A percentile compares a stretch with the other conserved stretches of the same genome.
Conservation (phyloP, 331 rosid genomes). For the Rosa hybrid region DNA sequence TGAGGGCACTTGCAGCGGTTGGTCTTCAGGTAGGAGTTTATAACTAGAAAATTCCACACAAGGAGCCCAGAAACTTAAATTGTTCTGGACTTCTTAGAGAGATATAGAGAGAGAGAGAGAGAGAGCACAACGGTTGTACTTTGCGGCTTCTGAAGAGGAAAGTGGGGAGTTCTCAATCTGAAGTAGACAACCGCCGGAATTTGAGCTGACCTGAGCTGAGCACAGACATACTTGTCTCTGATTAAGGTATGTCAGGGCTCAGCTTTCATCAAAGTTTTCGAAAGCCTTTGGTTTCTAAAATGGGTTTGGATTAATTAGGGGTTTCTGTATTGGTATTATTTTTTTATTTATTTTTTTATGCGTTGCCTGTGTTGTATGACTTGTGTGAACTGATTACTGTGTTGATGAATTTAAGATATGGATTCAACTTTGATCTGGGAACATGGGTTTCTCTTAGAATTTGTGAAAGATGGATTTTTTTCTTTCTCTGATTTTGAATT, state of each 20-base stretch:
- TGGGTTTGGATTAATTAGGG: constrained; percentile 10
- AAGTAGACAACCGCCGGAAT: not conserved
- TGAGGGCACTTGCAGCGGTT: constrained; percentile 7
- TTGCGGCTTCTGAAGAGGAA: not conserved
- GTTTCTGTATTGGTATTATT: not conserved
- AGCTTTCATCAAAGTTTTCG: not conserved
- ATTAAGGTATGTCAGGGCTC: constrained; percentile 10
- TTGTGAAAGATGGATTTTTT: not conserved
- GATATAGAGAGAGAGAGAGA: not conserved
- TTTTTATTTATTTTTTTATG: not conserved
- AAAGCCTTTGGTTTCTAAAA: not conserved
- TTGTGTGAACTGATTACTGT: not conserved
- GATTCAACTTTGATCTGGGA: not conserved
- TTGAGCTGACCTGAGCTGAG: constrained; percentile 10
- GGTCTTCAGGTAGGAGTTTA: not conserved
- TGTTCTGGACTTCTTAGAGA: not conserved
- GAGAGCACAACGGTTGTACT: not conserved
- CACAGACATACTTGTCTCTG: not conserved
- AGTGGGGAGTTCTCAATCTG: not conserved
- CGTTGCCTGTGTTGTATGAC: not conserved
- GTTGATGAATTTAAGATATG: not conserved
- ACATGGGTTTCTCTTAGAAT: constrained; percentile 20
- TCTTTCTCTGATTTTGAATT: constrained; percentile 10
- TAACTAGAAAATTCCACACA: not conserved
- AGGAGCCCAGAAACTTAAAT: not conserved